Evolutionary conservation across 352 stramenopile genomes (phyloP), one percentile per base, ranked within the genome.

Genomic region (Phytophthora sp.): DNA sequence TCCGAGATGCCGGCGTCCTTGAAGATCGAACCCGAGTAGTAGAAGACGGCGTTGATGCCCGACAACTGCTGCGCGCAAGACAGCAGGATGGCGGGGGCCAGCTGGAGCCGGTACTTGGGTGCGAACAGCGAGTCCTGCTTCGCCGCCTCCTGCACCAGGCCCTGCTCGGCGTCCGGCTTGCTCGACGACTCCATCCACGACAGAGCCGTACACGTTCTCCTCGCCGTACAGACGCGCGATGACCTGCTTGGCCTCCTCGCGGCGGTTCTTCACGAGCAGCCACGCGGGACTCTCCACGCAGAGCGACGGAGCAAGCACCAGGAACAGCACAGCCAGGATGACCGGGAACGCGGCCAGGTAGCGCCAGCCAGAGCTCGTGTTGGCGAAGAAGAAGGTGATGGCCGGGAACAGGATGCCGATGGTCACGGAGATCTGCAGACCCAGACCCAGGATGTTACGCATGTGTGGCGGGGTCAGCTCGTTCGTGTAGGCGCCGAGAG

Each of bases 11-110:
- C 54, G 43, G 54, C 54, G 44, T 62, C 54, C 20, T 43, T 49
- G 54, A 62, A 55, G 32, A 62, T 54, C 1, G 24, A 35, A 15
- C 54, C 15, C 31, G 54, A 62, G n/a, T n/a, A n/a, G n/a, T n/a
- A n/a, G n/a, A n/a, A n/a, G n/a, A n/a, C n/a, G n/a, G n/a, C n/a
- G 53, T 81, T 88, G 67, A 88, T 82, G 24, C 76, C 78, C 6
- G 73, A 84, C 15, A 88, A 65, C 50, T 85, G 78, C 57, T 84
- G 74, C 5, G 65, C 34, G 9, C 68, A 67, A 0, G 64, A 68
- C 20, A 85, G 44, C n/a, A 62, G 60, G 10, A 79, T 62, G 0
- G 74, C 75, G 3, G 79, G 49, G 4, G 79, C 52, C 5, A 83
- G 54, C 54, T 85, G 76, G 4, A 68, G 31, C 30, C 62, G 62